Evolutionary conservation across 176 grass and related monocot species (phyloP).

Genomic region (Rhynchospora breviuscula): DNA sequence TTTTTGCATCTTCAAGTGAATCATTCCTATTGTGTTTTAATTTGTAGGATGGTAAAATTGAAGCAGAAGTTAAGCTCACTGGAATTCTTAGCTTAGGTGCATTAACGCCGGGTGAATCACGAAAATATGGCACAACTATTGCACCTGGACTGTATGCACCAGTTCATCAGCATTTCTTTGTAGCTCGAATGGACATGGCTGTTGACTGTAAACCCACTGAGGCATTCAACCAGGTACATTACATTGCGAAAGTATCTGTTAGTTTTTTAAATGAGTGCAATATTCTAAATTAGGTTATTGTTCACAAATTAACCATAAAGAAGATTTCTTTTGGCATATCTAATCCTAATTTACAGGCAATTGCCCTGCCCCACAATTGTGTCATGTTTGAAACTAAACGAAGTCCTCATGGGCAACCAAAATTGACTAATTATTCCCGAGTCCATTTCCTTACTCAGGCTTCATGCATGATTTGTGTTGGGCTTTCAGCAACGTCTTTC

Average conservation of each 20-base stretch:
- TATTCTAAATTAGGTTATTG: neutral
- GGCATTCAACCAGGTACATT: slow-evolving; percentile 86
- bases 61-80: slow-evolving; percentile 97
- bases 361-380: neutral
- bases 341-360: neutral
- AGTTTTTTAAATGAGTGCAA: neutral
- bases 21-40: slow-evolving; percentile 6
- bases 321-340: neutral
- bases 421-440: neutral
- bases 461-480: neutral
- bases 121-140: slow-evolving; percentile 98
- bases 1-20: neutral
- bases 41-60: slow-evolving; percentile 93
- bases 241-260: neutral
- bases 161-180: slow-evolving; percentile 99
- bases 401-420: neutral
- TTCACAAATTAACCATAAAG: neutral
- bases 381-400: neutral
- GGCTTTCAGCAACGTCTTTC: neutral
- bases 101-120: slow-evolving; percentile 85
- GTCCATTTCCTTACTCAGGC: neutral
- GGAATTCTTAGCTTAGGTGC: slow-evolving; percentile 98
- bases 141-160: slow-evolving; percentile 98
- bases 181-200: slow-evolving; percentile 99
- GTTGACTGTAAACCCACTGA: slow-evolving; percentile 95